phyloP scores from a whole-genome alignment of 306 rosid genomes.

The Lathyrus oleraceus region DNA sequence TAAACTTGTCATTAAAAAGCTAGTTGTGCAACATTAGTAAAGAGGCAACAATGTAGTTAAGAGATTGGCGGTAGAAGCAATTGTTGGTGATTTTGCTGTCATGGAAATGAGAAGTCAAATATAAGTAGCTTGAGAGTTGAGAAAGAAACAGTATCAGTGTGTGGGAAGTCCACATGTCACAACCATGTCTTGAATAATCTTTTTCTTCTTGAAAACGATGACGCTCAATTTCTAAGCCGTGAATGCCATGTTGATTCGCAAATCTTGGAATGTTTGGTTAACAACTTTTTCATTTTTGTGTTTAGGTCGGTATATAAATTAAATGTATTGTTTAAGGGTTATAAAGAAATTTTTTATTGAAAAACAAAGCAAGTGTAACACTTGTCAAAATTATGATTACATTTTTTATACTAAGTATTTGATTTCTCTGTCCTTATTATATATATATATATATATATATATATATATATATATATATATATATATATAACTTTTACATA shows the following conservation, averaged over 20 bases:
- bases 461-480: too few relatives aligned
- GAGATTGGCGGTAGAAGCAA: background rate
- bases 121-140: background rate
- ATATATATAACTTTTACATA: too few relatives aligned
- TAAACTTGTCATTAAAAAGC: background rate
- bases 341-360: too few relatives aligned
- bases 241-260: background rate
- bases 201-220: background rate
- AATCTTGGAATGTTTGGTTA: slow-evolving; percentile 27
- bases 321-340: too few relatives aligned
- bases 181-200: slow-evolving; percentile 6
- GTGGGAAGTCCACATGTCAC: slow-evolving; percentile 24
- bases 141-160: background rate
- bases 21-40: background rate
- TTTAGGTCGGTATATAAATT: background rate
- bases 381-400: too few relatives aligned
- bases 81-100: background rate
- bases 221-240: slow-evolving; percentile 3
- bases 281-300: slow-evolving; percentile 11
- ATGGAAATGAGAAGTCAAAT: background rate
- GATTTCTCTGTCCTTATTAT: too few relatives aligned
- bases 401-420: too few relatives aligned
- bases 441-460: too few relatives aligned
- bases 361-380: too few relatives aligned
- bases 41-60: background rate